Evolutionary conservation across 345 rosid genomes (phyloP).

Genomic region (Syzygium grande): DNA sequence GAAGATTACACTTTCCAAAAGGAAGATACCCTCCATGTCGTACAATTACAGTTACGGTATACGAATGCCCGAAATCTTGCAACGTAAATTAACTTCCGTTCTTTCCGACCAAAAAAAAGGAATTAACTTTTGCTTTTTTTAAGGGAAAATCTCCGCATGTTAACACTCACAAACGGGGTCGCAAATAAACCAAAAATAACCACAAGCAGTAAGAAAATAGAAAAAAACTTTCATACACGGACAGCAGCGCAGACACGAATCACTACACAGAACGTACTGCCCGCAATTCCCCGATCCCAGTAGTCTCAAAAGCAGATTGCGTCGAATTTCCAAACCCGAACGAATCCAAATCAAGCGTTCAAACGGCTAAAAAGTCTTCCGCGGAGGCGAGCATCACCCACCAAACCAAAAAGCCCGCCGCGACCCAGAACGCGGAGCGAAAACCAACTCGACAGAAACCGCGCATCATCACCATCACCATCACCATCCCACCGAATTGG

Average conservation of each 20-base stretch:
- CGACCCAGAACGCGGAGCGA: not conserved
- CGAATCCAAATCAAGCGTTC: not conserved
- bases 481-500: not conserved
- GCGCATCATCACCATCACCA: not conserved
- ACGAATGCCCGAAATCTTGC: constrained; percentile 5
- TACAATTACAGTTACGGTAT: not conserved
- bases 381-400: not conserved
- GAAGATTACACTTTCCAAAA: not conserved
- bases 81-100: not conserved
- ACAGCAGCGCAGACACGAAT: not conserved
- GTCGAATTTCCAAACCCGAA: not conserved
- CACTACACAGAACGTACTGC: not conserved
- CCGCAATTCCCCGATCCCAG: not conserved
- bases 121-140: not conserved
- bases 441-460: not conserved
- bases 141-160: not conserved
- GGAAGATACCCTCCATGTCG: not conserved
- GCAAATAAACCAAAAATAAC: not conserved
- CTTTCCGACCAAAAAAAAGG: too few relatives aligned
- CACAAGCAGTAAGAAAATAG: not conserved
- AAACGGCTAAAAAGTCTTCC: not conserved
- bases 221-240: not conserved
- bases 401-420: not conserved
- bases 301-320: not conserved
- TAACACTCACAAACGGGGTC: not conserved